phyloP scores from a whole-genome alignment of 2,329 filamentous ascomycete species.

The Pseudogymnoascus sp. region DNA sequence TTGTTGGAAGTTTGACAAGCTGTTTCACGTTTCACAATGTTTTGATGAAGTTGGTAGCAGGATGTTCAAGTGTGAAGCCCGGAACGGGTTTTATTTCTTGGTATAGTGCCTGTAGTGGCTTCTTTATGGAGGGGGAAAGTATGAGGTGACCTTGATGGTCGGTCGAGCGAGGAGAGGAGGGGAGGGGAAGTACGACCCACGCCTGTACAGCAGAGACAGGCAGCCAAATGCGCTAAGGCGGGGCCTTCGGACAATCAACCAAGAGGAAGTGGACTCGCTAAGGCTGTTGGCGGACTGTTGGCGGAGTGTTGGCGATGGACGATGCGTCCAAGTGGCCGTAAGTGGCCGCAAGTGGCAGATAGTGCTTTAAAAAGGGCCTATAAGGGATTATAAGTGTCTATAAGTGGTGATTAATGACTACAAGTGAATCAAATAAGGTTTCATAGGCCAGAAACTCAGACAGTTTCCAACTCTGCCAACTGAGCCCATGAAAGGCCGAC shows the following conservation, averaged over 20 bases:
- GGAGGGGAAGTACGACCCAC: slow-evolving; percentile 4
- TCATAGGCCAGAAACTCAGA: neutral
- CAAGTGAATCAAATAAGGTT: neutral
- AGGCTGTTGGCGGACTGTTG: neutral
- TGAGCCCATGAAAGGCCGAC: neutral
- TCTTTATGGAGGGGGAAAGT: neutral
- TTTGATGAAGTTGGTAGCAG: neutral
- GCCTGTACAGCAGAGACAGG: neutral
- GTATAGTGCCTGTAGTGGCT: neutral
- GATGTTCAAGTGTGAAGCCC: neutral
- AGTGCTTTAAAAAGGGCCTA: neutral
- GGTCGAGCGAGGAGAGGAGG: neutral
- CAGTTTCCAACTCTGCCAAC: too few relatives aligned
- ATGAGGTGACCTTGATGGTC: slow-evolving; percentile 8
- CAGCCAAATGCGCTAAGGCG: neutral
- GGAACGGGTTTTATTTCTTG: neutral
- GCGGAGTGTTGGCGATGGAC: neutral
- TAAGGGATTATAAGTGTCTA: neutral
- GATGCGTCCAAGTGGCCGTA: neutral
- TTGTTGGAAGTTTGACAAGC: neutral
- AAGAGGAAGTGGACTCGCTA: slow-evolving; percentile 1
- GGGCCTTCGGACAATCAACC: neutral
- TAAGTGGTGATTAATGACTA: neutral
- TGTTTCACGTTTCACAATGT: neutral
- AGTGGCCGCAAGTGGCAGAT: neutral